Evolutionary conservation across 2,329 filamentous ascomycete genomes (phyloP).

Genomic region (Thelonectria rubi): DNA sequence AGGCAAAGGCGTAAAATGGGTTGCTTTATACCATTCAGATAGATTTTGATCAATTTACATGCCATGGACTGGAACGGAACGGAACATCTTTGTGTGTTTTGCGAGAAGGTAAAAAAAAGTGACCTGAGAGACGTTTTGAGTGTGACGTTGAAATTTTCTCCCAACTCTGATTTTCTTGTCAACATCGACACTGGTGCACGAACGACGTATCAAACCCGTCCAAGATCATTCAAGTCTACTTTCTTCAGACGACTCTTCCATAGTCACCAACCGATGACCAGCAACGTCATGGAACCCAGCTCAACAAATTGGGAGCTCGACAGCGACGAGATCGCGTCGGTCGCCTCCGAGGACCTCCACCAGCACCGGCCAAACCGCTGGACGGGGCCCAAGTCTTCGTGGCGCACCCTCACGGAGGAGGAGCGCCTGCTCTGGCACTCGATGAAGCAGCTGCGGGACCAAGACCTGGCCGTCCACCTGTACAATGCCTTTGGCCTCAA

Average conservation of each 20-base stretch:
- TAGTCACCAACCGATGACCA: background rate
- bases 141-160: background rate
- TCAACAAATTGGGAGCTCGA: conserved; percentile 53
- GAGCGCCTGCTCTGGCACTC: conserved; percentile 71
- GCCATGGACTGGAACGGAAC: conserved; percentile 34
- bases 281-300: conserved; percentile 38
- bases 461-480: conserved; percentile 78
- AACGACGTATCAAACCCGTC: background rate
- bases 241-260: background rate
- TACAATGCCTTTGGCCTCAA: conserved; percentile 81
- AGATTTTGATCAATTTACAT: conserved; percentile 38
- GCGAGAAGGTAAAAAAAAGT: background rate
- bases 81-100: conserved; percentile 15
- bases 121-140: background rate
- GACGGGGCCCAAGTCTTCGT: conserved; percentile 72
- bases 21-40: conserved; percentile 45
- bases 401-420: conserved; percentile 68
- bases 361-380: conserved; percentile 75
- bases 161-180: background rate
- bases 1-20: conserved; percentile 46
- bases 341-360: conserved; percentile 58
- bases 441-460: conserved; percentile 68
- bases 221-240: background rate
- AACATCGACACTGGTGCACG: background rate
- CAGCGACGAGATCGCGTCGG: conserved; percentile 57